These are phyloP conservation scores for Cyclocybe aegerita DNA, from an alignment of 768 basidiomycete genomes.

Conservation along the genomic window DNA sequence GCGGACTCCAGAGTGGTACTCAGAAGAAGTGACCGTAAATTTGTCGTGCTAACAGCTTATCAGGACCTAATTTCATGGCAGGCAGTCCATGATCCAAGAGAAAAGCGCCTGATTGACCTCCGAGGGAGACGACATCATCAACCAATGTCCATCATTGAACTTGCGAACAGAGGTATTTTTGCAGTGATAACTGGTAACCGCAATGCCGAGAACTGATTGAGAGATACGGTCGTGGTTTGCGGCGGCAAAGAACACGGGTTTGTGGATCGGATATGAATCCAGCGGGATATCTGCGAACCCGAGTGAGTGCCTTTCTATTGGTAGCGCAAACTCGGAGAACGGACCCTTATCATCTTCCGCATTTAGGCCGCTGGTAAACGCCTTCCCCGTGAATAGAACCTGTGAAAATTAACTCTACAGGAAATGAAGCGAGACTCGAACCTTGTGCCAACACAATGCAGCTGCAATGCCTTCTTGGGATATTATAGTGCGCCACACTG, in stretches of 20 bases:
- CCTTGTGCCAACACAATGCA: constrained; percentile 20
- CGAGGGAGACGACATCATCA: constrained; percentile 25
- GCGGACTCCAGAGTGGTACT: no score
- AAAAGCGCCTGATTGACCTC: constrained; percentile 27
- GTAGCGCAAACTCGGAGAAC: constrained; percentile 1
- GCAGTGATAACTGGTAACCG: constrained; percentile 24
- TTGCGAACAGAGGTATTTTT: constrained; percentile 31
- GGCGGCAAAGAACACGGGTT: constrained; percentile 40
- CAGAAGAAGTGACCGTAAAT: no score
- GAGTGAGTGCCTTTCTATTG: background rate
- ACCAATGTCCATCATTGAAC: constrained; percentile 41
- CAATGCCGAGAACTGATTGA: constrained; percentile 23
- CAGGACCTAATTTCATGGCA: background rate
- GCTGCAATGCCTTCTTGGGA: constrained; percentile 12
- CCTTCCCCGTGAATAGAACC: constrained; percentile 9
- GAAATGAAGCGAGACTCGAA: background rate
- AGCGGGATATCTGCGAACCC: constrained; percentile 20
- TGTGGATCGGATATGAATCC: constrained; percentile 28
- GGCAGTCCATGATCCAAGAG: constrained; percentile 33
- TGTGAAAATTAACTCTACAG: background rate
- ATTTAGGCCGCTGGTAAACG: constrained; percentile 24
- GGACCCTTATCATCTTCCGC: constrained; percentile 37
- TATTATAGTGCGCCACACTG: constrained; percentile 11
- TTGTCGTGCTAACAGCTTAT: background rate
- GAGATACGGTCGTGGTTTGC: constrained; percentile 36